Conservation (phyloP, 805 yeast species). For the Candida oleophila region DNA sequence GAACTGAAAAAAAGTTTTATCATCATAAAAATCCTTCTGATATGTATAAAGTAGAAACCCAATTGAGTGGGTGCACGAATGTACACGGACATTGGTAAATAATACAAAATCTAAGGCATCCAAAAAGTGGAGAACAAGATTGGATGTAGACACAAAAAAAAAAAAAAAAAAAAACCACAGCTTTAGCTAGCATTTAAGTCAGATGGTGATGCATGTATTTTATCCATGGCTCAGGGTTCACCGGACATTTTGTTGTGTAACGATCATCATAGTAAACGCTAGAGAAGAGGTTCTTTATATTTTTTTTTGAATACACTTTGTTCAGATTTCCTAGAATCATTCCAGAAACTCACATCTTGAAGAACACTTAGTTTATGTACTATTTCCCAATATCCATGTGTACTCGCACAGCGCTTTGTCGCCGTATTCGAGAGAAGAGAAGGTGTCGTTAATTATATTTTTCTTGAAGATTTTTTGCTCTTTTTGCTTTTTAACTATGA, state of each 20-base stretch:
- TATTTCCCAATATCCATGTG: conserved; percentile 3
- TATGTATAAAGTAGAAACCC: neutral
- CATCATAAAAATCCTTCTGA: conserved; percentile 49
- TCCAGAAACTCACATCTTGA: conserved; percentile 6
- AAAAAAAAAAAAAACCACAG: neutral
- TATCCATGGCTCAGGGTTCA: conserved; percentile 77
- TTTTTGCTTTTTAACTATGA: too few species aligned
- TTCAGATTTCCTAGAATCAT: conserved; percentile 10
- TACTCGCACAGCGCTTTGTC: neutral
- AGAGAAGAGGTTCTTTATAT: neutral
- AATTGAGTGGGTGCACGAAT: neutral
- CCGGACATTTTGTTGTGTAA: conserved; percentile 39
- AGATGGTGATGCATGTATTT: conserved; percentile 97
- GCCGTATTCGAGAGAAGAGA: too few species aligned
- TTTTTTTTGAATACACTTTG: neutral
- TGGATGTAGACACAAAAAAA: neutral
- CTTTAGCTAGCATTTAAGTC: conserved; percentile 35
- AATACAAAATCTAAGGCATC: conserved; percentile 7
- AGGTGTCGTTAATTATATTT: neutral
- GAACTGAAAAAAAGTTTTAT: conserved; percentile 75
- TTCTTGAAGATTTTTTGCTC: too few species aligned
- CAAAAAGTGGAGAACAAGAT: neutral
- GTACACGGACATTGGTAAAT: conserved; percentile 6
- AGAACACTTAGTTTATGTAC: conserved; percentile 3
- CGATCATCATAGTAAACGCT: conserved; percentile 21